Conservation (phyloP, 768 basidiomycete genomes). For the Rickenella mellea region DNA sequence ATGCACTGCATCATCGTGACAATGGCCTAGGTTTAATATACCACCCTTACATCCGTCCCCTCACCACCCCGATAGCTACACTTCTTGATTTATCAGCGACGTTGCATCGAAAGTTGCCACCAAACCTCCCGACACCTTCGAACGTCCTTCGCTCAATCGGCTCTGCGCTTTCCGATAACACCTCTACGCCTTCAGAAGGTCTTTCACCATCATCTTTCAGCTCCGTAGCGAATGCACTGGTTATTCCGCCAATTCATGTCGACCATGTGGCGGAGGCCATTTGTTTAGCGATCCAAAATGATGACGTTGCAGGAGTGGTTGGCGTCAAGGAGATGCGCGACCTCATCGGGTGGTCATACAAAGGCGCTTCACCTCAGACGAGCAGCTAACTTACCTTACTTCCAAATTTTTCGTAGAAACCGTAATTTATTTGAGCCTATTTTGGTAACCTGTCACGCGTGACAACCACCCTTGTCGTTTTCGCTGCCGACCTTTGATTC, state of each 20-base stretch:
- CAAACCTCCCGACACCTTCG: conserved; percentile 54
- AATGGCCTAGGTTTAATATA: conserved; percentile 74
- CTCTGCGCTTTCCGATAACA: conserved; percentile 18
- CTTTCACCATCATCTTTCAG: conserved; percentile 37
- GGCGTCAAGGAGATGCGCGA: conserved; percentile 67
- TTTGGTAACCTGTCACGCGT: too few species aligned
- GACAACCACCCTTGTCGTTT: too few species aligned
- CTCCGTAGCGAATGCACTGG: conserved; percentile 68
- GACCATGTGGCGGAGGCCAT: conserved; percentile 89
- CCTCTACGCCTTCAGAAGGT: conserved; percentile 16
- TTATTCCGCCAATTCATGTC: conserved; percentile 88
- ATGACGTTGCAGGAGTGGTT: conserved; percentile 53
- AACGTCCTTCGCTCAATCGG: conserved; percentile 47
- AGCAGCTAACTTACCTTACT: too few species aligned
- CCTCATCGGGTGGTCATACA: conserved; percentile 57
- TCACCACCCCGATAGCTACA: conserved; percentile 78
- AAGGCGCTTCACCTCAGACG: too few species aligned
- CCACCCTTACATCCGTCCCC: conserved; percentile 88
- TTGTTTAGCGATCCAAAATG: conserved; percentile 43
- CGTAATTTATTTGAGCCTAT: too few species aligned
- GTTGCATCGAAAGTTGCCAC: conserved; percentile 52
- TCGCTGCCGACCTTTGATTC: too few species aligned
- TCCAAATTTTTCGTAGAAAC: too few species aligned
- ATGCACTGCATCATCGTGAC: not conserved
- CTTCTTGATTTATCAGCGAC: conserved; percentile 73